Conservation (phyloP, 805 yeast species). For the Cyberlindnera meyerae region DNA sequence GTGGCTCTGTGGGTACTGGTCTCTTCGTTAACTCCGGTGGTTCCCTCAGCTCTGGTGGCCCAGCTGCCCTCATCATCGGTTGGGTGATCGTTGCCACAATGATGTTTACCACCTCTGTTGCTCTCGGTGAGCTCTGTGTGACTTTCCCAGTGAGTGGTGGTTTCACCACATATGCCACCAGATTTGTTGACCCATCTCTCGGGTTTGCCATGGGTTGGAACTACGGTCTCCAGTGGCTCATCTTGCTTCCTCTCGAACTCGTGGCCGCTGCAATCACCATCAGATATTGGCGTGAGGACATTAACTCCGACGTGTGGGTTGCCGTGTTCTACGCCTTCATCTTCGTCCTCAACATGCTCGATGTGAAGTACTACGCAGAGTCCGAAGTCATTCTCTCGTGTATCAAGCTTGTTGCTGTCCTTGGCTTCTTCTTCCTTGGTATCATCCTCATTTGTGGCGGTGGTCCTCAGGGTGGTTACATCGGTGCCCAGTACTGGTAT, state of each 20-base stretch:
- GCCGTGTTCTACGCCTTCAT: constrained; percentile 45
- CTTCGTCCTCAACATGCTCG: constrained; percentile 43
- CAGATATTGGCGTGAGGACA: constrained; percentile 45
- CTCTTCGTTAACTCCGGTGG: constrained; percentile 61
- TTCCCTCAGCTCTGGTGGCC: constrained; percentile 55
- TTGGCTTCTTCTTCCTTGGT: constrained; percentile 44
- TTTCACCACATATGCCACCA: constrained; percentile 42
- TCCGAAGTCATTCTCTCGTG: constrained; percentile 45
- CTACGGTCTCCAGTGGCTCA: constrained; percentile 50
- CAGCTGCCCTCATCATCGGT: constrained; percentile 56
- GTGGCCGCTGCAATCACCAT: constrained; percentile 56
- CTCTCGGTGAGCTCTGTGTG: constrained; percentile 49
- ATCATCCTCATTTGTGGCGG: constrained; percentile 49
- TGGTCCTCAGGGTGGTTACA: constrained; percentile 43
- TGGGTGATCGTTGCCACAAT: constrained; percentile 50
- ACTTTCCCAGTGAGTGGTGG: constrained; percentile 52
- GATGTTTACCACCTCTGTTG: constrained; percentile 55
- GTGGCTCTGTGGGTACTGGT: constrained; percentile 73
- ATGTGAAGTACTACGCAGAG: constrained; percentile 51
- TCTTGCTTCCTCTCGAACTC: constrained; percentile 51
- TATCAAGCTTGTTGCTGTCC: constrained; percentile 42
- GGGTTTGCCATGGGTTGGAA: constrained; percentile 52
- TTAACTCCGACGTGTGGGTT: constrained; percentile 54
- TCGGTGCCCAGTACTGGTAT: constrained; percentile 48
- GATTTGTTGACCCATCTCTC: constrained; percentile 50